Evolutionary conservation across 768 basidiomycete species (phyloP).

Genomic region (Inosperma sp.): DNA sequence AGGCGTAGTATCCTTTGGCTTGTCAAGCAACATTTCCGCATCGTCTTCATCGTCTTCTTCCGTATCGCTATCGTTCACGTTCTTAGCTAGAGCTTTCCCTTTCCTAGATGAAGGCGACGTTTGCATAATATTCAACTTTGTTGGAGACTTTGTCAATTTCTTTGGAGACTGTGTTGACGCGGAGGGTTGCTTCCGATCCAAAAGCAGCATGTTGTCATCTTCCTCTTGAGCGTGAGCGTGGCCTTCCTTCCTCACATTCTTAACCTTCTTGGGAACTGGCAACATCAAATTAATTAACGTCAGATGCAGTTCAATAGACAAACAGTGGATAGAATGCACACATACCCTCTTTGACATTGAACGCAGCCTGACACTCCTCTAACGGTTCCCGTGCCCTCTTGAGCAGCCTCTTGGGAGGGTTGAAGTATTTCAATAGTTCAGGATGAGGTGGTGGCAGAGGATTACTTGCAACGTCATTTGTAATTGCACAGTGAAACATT

Average conservation of each 20-base stretch:
- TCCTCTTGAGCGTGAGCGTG: constrained; percentile 62
- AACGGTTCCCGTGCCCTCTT: constrained; percentile 55
- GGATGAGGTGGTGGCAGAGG: constrained; percentile 85
- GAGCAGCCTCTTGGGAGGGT: constrained; percentile 65
- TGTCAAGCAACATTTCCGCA: constrained; percentile 25
- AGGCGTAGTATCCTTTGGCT: constrained; percentile 18
- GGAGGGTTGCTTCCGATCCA: constrained; percentile 39
- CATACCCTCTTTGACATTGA: constrained; percentile 82
- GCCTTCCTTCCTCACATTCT: constrained; percentile 53
- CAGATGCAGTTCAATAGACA: not conserved
- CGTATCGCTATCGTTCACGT: constrained; percentile 45
- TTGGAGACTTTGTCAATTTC: constrained; percentile 21
- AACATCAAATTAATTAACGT: not conserved
- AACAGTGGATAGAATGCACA: constrained; percentile 9
- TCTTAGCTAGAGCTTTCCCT: constrained; percentile 25
- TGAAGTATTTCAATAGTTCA: constrained; percentile 78
- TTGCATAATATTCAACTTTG: constrained; percentile 15
- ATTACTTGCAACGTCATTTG: constrained; percentile 63
- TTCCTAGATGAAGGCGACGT: constrained; percentile 20
- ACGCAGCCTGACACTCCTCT: constrained; percentile 54
- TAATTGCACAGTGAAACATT: constrained; percentile 81
- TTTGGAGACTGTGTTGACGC: too few relatives aligned
- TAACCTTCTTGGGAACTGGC: constrained; percentile 56
- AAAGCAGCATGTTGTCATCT: constrained; percentile 53
- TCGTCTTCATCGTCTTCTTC: constrained; percentile 42